phyloP scores from a whole-genome alignment of 805 yeast genomes.

The Kurtzmaniella fragi region DNA sequence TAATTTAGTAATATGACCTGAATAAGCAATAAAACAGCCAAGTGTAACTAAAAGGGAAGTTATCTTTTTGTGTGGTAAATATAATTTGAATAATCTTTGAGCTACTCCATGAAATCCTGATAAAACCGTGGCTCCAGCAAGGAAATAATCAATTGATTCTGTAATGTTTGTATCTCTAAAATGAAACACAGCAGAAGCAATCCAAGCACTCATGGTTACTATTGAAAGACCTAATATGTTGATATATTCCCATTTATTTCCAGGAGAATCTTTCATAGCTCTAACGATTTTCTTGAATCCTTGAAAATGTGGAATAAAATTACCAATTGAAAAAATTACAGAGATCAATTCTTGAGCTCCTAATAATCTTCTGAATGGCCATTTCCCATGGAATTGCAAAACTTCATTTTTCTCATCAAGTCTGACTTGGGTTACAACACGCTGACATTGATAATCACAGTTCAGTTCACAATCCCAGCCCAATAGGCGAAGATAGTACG shows the following conservation, averaged over 20 bases:
- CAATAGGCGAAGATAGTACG: constrained; percentile 38
- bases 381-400: constrained; percentile 91
- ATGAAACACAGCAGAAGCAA: constrained; percentile 81
- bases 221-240: constrained; percentile 46
- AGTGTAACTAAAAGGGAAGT: constrained; percentile 32
- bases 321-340: constrained; percentile 64
- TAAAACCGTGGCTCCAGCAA: constrained; percentile 86
- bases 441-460: constrained; percentile 94
- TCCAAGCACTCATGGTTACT: constrained; percentile 84
- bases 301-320: constrained; percentile 43
- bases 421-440: constrained; percentile 59
- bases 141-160: constrained; percentile 84
- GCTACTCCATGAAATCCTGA: constrained; percentile 70
- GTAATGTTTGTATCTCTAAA: constrained; percentile 75
- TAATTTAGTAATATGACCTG: constrained; percentile 62
- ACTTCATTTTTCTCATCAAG: constrained; percentile 44
- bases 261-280: constrained; percentile 5
- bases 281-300: constrained; percentile 33
- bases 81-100: constrained; percentile 57
- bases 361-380: constrained; percentile 83
- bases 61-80: constrained; percentile 23
- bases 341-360: constrained; percentile 86
- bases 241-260: constrained; percentile 10
- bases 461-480: constrained; percentile 74
- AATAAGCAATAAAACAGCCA: constrained; percentile 46